Evolutionary conservation across 306 rosid genomes (phyloP).

Genomic region (Dryas alaskensis): DNA sequence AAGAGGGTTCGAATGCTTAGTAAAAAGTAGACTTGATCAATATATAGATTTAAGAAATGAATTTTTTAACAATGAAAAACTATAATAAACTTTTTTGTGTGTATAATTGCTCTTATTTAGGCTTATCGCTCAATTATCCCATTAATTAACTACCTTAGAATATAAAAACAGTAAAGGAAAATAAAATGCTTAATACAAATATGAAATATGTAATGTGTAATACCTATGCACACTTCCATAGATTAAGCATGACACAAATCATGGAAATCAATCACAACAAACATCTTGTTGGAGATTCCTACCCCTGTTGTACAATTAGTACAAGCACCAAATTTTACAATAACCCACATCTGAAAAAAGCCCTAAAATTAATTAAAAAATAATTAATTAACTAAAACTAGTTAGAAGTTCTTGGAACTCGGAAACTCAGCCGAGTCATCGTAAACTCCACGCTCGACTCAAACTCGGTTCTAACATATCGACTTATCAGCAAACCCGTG

Average conservation of each 20-base stretch:
- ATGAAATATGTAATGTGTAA: no score
- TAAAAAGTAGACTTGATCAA: no score
- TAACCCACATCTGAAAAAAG: background rate
- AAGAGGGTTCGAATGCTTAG: no score
- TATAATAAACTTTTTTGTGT: no score
- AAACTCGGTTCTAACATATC: constrained; percentile 22
- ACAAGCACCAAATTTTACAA: background rate
- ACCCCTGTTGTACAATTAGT: background rate
- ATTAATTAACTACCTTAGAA: no score
- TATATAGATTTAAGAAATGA: no score
- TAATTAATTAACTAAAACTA: background rate
- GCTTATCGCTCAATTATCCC: no score
- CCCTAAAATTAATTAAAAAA: background rate
- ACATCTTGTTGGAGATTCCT: background rate
- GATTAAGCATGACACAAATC: background rate
- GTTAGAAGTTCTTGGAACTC: background rate
- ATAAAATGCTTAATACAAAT: no score
- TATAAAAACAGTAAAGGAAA: no score
- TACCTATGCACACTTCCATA: no score
- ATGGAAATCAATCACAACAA: background rate
- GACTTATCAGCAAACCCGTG: constrained; percentile 34
- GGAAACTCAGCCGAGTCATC: constrained; percentile 4
- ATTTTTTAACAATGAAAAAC: no score
- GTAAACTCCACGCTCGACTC: background rate
- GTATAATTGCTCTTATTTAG: no score